Base-by-base conservation (phyloP, 2,329 filamentous ascomycete genomes). In the Fusarium irregulare region DNA sequence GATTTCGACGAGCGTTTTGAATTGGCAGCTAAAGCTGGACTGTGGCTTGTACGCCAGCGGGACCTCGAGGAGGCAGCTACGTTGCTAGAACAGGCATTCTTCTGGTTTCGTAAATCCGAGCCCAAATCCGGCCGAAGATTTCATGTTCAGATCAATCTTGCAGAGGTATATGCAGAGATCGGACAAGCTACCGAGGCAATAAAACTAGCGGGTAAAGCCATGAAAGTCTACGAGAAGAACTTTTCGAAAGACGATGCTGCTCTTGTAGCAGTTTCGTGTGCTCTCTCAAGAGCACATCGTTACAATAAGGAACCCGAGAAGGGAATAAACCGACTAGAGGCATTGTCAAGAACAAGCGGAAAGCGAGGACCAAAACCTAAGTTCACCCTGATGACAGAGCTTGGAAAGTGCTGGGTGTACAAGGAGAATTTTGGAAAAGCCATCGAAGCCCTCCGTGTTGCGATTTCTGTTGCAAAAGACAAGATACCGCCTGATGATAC, bases 381-480 rank as follows among this genome's bases (percentile, higher is more conserved):
- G 11, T 50, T 50, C 5, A 3, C 9, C 4, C 20, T 56, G 2
- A 6, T 50, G 3, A 16, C 6, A 1, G 34, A 51, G 1, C 46
- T 51, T 16, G 21, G 55, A 18, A 57, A 14, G 10, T 57, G 32
- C 25, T 51, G 32, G 1, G 20, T 3, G n/a, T 25, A 6, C 4
- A 37, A 21, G 5, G 3, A 18, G 20, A 21, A 32, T 2, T 42
- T 32, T 1, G 10, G 14, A 0, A 51, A 57, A 27, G 46, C 46
- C 7, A 10, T 7, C 0, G 34, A 32, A 2, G 13, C 0, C 4
- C 20, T 42, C 1, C 14, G 25, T 3, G 16, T 14, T 4, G 20
- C n/a, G 12, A 6, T 53, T 0, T 3, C 21, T 1, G 23, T 9
- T 0, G 16, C 18, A 1, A 18, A 5, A 32, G 9, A 10, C 3